These are phyloP conservation scores for Tetrahymena borealis DNA, from an alignment of 73 alveolate species.

Conservation along the genomic window DNA sequence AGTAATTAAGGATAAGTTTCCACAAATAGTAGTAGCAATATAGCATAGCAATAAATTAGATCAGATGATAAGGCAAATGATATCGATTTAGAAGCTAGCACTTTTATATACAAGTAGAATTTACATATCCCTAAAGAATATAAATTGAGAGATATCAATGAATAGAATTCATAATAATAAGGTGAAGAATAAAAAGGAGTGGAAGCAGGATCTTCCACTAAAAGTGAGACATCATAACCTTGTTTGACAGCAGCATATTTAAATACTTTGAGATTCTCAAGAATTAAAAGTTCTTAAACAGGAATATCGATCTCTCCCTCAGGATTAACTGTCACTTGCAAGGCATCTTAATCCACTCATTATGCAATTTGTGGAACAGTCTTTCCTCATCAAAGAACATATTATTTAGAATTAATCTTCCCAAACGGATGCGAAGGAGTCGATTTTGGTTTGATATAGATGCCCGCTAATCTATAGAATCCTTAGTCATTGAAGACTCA, in stretches of 20 bases:
- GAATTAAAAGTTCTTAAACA: neutral
- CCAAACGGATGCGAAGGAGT: neutral
- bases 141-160: neutral
- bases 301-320: neutral
- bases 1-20: neutral
- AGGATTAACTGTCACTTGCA: neutral
- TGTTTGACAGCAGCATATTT: neutral
- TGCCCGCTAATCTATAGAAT: neutral
- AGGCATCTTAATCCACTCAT: neutral
- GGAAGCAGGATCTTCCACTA: neutral
- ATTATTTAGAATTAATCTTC: neutral
- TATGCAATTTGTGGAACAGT: neutral
- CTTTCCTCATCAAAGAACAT: neutral
- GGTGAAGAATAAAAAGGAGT: neutral
- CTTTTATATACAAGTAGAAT: neutral
- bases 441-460: neutral
- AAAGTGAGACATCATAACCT: neutral
- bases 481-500: neutral
- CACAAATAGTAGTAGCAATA: neutral
- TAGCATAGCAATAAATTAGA: neutral
- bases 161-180: neutral
- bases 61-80: neutral
- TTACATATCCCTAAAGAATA: neutral
- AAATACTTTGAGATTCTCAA: neutral
- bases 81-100: neutral